Base-by-base conservation (phyloP, 2,329 filamentous ascomycete genomes). In the Lasiodiplodia sp. region DNA sequence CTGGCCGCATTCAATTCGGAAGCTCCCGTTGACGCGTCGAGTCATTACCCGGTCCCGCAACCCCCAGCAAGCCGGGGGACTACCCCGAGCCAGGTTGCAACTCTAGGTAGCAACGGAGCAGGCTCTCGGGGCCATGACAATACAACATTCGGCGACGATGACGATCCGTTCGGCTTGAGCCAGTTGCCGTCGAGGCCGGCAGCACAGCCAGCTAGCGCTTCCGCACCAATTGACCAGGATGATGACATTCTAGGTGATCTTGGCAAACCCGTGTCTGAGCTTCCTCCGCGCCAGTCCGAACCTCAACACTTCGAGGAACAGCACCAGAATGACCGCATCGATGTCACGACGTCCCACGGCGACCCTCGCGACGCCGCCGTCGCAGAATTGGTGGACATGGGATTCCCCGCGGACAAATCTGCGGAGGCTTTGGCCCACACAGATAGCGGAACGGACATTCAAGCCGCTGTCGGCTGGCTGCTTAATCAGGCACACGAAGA, bases 331-430 rank as follows among this genome's bases (percentile, higher is more conserved):
- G 28, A 18, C 31, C 37, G n/a, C 6, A n/a, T n/a, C 14, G 47
- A 64, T 23, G 69, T 64, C 71, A 53, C 38, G n/a, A 38, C 18
- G 67, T 70, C 70, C 31, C 49, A 37, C 75, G 74, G 74, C 2
- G 82, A 82, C 73, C 88, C 88, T 1, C 89, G 91, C 69, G 93
- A 97, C 75, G 88, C 87, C 72, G 92, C 94, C 11, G 88, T 98
- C 31, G 93, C 92, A 11, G 93, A 98, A 77, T 83, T 99, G 31
- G 89, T 97, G 3, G 95, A 97, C 72, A 98, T 98, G 88, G 96
- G 96, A 0, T 99, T 99, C 74, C 89, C 93, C 0, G 86, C 89
- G 0, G 92, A 97, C 69, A 93, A 94, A 75, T 91, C 96, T n/a
- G 87, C 87, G 66, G 86, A 91, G 71, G 96, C 94, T 5, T 81